Evolutionary conservation across 495 filamentous ascomycete species (phyloP), one percentile per base, ranked within the genome.

Genomic region (Chaetomidium leptoderma): DNA sequence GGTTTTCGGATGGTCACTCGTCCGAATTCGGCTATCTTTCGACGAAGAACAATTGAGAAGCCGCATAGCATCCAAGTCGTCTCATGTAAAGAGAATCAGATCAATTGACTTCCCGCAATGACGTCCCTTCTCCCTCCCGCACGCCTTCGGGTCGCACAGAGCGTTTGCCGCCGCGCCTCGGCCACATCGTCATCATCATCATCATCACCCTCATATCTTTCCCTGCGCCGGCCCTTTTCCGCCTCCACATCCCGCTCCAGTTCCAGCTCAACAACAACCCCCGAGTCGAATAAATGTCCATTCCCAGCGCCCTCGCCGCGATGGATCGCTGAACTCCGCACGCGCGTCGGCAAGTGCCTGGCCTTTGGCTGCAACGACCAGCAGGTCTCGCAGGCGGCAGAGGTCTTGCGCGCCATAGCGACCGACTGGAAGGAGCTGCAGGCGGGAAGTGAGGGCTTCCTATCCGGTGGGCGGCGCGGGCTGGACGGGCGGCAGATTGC

Each of bases 311-410:
- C 70, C 13, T 67, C 75, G 2, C 39, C 82, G 11, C 81, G 84
- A 69, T 96, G 91, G 91, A 85, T 95, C 46, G 81, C 85, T 16
- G 82, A 87, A 44, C 82, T 89, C 14, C 89, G 86, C 62, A 61
- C 74, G 11, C 83, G 91, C 39, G 71, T 96, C n/a, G 91, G 91
- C 9, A 84, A 84, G 70, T 95, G 93, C 70, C 82, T 96, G 61
- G 80, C 80, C 61, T 95, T 95, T 66, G 92, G 92, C 14, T 74
- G 90, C 47, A 75, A 46, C 51, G 37, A n/a, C 6, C 60, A 67
- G 21, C 91, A 97, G 65, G 67, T 83, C 4, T 62, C 73, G 0
- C 79, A 83, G 27, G 89, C 86, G 0, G 83, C 83, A 1, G 63
- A 58, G 2, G 76, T 96, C 6, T 62, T 92, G 23, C 71, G 75